A percentile compares a stretch with the other conserved stretches of the same genome.
These are phyloP conservation scores for Gossypium davidsonii DNA, from an alignment of 441 rosid species.

Conservation along the genomic window DNA sequence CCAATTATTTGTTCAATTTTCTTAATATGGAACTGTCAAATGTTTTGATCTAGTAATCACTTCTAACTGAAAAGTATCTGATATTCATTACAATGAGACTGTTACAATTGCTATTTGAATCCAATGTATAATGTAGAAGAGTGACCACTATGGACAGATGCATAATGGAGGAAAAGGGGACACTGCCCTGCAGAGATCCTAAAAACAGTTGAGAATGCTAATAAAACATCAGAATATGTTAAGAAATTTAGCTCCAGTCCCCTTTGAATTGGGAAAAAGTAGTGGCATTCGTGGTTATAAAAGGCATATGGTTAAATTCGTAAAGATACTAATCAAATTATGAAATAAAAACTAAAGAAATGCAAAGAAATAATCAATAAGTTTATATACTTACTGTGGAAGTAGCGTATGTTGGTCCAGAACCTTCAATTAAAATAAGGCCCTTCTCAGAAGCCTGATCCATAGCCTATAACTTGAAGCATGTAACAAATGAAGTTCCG, in stretches of 20 bases:
- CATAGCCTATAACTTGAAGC: constrained; percentile 57
- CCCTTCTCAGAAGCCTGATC: constrained; percentile 64
- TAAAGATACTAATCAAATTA: not conserved
- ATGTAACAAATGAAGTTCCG: not conserved
- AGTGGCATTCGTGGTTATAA: not conserved
- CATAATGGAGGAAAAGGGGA: no score
- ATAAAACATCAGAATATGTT: not conserved
- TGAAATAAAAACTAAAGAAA: not conserved
- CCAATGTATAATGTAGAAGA: not conserved
- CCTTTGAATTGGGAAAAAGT: not conserved
- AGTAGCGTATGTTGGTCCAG: constrained; percentile 97
- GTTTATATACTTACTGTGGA: constrained; percentile 44
- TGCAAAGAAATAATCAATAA: not conserved
- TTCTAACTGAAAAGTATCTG: not conserved
- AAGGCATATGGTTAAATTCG: not conserved
- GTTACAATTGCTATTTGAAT: not conserved
- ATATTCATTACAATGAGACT: not conserved
- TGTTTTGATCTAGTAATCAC: not conserved
- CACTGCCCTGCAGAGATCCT: no score
- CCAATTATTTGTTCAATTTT: not conserved
- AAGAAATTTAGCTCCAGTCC: not conserved
- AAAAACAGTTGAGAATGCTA: not conserved
- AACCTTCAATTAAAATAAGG: constrained; percentile 65
- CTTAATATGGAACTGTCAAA: not conserved
- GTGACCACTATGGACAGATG: no score